Evolutionary conservation across 1,139 yeast species (phyloP).

Genomic region (Magnusiomyces ingens): DNA sequence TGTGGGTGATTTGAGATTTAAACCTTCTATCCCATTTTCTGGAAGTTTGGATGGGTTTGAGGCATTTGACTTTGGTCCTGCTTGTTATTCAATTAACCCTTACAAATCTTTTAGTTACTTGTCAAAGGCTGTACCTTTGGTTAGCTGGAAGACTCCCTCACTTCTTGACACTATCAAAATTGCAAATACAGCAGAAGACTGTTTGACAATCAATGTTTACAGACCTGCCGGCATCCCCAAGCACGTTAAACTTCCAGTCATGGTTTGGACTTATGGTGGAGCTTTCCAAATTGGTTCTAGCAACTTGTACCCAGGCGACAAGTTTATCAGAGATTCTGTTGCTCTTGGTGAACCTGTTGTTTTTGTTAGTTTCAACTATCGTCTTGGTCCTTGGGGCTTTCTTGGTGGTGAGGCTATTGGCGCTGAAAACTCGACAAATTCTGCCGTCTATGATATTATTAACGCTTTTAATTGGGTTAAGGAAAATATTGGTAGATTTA

Average conservation of each 20-base stretch:
- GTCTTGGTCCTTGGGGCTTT: constrained; percentile 31
- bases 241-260: constrained; percentile 22
- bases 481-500: constrained; percentile 33
- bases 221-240: constrained; percentile 16
- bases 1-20: constrained; percentile 14
- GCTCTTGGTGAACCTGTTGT: constrained; percentile 18
- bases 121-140: neutral
- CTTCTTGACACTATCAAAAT: constrained; percentile 1
- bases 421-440: constrained; percentile 23
- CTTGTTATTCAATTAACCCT: constrained; percentile 8
- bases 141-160: neutral
- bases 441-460: constrained; percentile 34
- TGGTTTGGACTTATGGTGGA: constrained; percentile 32
- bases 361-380: constrained; percentile 22
- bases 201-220: constrained; percentile 21
- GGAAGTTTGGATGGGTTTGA: constrained; percentile 8
- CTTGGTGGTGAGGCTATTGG: constrained; percentile 23
- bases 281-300: constrained; percentile 24
- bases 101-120: constrained; percentile 2
- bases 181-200: constrained; percentile 20
- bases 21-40: constrained; percentile 8
- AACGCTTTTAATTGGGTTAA: constrained; percentile 35
- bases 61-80: constrained; percentile 6
- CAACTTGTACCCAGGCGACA: constrained; percentile 14
- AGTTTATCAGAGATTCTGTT: constrained; percentile 9